These are phyloP conservation scores for Monosporascus sp. DNA, from an alignment of 2,329 filamentous ascomycete species.

Conservation along the genomic window DNA sequence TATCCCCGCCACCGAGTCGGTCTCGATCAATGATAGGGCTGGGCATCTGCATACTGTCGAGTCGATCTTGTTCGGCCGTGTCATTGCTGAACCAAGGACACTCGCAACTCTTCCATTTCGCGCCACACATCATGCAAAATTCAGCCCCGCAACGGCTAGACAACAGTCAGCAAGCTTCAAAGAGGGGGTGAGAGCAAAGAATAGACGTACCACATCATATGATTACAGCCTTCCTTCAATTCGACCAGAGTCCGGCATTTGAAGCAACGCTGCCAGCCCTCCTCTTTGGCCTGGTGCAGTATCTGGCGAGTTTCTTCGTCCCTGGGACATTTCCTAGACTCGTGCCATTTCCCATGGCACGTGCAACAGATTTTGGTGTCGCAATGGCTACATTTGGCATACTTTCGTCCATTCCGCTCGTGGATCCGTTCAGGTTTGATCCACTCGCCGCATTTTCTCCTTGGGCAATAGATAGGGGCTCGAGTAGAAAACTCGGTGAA, in stretches of 20 bases:
- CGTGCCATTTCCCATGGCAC: constrained; percentile 74
- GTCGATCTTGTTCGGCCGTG: constrained; percentile 45
- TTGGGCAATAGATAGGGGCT: constrained; percentile 74
- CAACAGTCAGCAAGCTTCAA: constrained; percentile 16
- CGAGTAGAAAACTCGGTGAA: constrained; percentile 70
- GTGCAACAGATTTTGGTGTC: constrained; percentile 66
- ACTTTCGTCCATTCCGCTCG: constrained; percentile 53
- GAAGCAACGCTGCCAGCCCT: constrained; percentile 72
- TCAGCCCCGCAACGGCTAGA: constrained; percentile 67
- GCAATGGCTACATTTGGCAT: constrained; percentile 67
- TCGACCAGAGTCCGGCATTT: constrained; percentile 71
- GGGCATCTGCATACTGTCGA: constrained; percentile 48
- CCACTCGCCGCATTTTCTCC: constrained; percentile 68
- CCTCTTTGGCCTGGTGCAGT: constrained; percentile 59
- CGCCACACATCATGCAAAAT: constrained; percentile 82
- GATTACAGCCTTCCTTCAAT: constrained; percentile 77
- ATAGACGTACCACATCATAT: constrained; percentile 73
- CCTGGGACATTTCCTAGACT: constrained; percentile 61
- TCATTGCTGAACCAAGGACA: constrained; percentile 76
- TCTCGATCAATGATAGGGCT: constrained; percentile 31
- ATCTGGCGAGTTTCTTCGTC: constrained; percentile 61
- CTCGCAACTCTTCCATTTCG: constrained; percentile 76
- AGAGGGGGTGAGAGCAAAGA: not conserved
- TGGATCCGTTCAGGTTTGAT: constrained; percentile 69
- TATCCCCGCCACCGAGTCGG: constrained; percentile 22